phyloP scores from a whole-genome alignment of 2,329 filamentous ascomycete genomes.

The Trichophyton simii region DNA sequence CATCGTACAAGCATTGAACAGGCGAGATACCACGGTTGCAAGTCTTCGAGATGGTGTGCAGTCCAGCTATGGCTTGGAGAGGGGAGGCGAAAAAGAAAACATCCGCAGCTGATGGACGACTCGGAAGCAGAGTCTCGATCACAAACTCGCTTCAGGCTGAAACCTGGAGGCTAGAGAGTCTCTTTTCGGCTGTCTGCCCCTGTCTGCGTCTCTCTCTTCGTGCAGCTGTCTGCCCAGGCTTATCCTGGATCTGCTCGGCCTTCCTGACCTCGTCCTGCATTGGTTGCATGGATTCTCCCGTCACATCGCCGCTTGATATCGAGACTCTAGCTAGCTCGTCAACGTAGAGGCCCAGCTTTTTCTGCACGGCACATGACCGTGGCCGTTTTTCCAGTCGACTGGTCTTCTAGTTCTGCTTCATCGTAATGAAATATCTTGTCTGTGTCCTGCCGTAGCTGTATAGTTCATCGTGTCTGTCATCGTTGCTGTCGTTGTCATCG shows the following conservation, averaged over 20 bases:
- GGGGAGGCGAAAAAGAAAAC: background rate
- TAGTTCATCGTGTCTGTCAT: background rate
- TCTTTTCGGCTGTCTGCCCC: background rate
- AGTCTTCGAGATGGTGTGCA: background rate
- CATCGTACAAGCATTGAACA: background rate
- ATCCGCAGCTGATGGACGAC: background rate
- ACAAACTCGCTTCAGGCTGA: constrained; percentile 1
- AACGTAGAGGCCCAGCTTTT: background rate
- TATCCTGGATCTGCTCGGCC: background rate
- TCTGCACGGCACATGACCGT: background rate
- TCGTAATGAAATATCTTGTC: background rate
- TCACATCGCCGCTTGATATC: background rate
- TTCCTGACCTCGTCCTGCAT: constrained; percentile 1
- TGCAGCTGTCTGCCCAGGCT: no score
- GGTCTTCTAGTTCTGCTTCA: background rate
- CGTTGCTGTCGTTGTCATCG: no score
- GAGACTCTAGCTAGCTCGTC: background rate
- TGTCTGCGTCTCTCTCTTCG: background rate
- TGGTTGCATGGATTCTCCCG: background rate
- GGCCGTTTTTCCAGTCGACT: background rate
- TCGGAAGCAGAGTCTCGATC: background rate
- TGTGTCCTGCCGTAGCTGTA: background rate
- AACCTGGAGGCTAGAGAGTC: background rate
- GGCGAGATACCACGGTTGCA: background rate
- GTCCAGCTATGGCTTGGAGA: background rate